phyloP scores from a whole-genome alignment of 83 land plant genomes.

The Picea mariana region DNA sequence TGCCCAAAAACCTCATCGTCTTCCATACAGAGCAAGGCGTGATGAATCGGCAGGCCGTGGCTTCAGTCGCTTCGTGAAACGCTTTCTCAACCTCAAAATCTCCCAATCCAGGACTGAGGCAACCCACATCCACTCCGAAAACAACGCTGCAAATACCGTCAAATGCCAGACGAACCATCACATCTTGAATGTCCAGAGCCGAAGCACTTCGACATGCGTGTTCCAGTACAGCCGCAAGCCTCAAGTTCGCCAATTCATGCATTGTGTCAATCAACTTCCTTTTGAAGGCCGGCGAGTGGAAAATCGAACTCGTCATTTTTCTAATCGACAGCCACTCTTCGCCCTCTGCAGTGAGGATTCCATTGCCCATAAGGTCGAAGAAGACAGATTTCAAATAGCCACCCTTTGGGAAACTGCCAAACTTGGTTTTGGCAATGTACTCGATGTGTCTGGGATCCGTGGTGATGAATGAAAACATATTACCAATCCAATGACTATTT shows the following conservation, averaged over 20 bases:
- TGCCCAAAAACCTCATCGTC: not conserved
- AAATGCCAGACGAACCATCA: not conserved
- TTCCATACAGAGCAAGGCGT: not conserved
- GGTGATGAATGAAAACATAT: conserved; percentile 20
- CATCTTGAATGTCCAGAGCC: not conserved
- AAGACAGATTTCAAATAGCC: conserved; percentile 9
- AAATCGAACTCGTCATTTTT: not conserved
- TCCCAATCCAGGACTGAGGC: not conserved
- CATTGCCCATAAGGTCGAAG: conserved; percentile 32
- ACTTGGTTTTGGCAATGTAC: conserved; percentile 22
- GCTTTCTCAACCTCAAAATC: not conserved
- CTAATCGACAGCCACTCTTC: conserved; percentile 19
- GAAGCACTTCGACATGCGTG: not conserved
- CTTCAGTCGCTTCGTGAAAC: not conserved
- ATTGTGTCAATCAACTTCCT: not conserved
- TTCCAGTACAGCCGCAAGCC: not conserved
- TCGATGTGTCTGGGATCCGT: conserved; percentile 29
- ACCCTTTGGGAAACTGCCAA: conserved; percentile 30
- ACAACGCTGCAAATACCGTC: not conserved
- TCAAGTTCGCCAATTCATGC: not conserved
- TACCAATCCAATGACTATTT: too few species aligned
- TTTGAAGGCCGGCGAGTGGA: not conserved
- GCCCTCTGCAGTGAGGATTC: conserved; percentile 33
- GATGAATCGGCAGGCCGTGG: not conserved
- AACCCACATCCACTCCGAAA: not conserved